These are phyloP conservation scores for Orbilia blumenaviensis DNA, from an alignment of 2,329 filamentous ascomycete genomes.

Conservation along the genomic window DNA sequence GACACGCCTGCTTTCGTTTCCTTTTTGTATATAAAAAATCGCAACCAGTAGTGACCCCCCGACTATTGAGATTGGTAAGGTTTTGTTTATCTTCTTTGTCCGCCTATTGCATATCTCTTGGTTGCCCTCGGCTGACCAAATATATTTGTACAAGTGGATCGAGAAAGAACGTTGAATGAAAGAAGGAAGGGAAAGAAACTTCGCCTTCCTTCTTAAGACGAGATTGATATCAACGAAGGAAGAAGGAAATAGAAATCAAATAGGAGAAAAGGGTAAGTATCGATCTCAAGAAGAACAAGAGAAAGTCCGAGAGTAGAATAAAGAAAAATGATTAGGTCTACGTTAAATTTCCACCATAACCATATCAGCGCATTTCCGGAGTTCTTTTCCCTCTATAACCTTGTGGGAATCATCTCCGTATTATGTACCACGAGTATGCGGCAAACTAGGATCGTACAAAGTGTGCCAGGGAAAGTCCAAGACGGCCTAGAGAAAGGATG, in stretches of 20 bases:
- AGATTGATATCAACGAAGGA: neutral
- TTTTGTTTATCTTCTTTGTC: constrained; percentile 14
- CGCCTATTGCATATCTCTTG: constrained; percentile 10
- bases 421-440: constrained; percentile 52
- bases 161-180: neutral
- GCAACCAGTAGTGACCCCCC: neutral
- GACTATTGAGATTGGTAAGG: neutral
- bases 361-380: constrained; percentile 34
- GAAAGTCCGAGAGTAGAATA: neutral
- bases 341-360: constrained; percentile 7
- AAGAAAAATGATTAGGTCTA: neutral
- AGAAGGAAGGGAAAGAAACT: neutral
- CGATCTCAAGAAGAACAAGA: neutral
- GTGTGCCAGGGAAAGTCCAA: constrained; percentile 14
- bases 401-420: constrained; percentile 54
- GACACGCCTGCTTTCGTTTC: neutral
- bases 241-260: neutral
- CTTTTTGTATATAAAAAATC: no score
- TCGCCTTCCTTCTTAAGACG: neutral
- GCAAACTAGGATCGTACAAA: constrained; percentile 45
- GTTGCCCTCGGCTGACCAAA: neutral
- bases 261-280: neutral
- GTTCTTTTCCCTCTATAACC: constrained; percentile 12
- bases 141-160: constrained; percentile 6
- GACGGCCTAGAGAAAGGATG: constrained; percentile 13